phyloP scores from a whole-genome alignment of 2,329 filamentous ascomycete species.

The Exophiala dermatitidis region DNA sequence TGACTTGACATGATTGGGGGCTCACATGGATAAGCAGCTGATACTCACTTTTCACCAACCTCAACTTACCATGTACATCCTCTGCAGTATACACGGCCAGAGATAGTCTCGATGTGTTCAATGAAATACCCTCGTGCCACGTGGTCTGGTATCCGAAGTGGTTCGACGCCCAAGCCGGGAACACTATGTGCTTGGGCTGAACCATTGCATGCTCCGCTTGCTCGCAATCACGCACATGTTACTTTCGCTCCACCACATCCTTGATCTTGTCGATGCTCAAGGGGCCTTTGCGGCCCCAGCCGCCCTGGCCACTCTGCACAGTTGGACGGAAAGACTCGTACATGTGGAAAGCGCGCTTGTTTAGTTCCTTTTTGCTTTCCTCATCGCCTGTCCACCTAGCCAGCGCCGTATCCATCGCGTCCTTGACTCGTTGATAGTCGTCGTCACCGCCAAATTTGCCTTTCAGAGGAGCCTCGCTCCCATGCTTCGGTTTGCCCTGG shows the following conservation, averaged over 20 bases:
- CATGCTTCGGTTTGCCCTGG: conserved; percentile 15
- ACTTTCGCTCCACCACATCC: conserved; percentile 7
- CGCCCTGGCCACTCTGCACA: conserved; percentile 64
- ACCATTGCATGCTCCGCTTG: too few species aligned
- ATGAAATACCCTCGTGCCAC: too few species aligned
- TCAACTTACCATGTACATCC: too few species aligned
- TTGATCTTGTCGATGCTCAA: conserved; percentile 58
- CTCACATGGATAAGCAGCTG: too few species aligned
- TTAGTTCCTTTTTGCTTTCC: conserved; percentile 51
- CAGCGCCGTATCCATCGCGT: not conserved
- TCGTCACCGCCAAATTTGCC: conserved; percentile 13
- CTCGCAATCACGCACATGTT: not conserved
- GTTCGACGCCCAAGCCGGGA: too few species aligned
- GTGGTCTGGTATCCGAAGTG: too few species aligned
- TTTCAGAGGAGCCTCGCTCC: conserved; percentile 13
- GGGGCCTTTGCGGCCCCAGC: conserved; percentile 77
- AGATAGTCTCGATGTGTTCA: too few species aligned
- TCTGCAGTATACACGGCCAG: too few species aligned
- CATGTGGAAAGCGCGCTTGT: conserved; percentile 72
- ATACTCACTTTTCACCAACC: too few species aligned
- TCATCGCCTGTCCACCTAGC: not conserved
- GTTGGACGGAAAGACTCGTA: conserved; percentile 72
- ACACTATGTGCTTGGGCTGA: too few species aligned
- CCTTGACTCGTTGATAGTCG: not conserved
- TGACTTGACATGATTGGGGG: too few species aligned